Evolutionary conservation across 169 alveolate genomes (phyloP), one percentile per base, ranked within the genome.

Genomic region (Prorocentrum cordatum): DNA sequence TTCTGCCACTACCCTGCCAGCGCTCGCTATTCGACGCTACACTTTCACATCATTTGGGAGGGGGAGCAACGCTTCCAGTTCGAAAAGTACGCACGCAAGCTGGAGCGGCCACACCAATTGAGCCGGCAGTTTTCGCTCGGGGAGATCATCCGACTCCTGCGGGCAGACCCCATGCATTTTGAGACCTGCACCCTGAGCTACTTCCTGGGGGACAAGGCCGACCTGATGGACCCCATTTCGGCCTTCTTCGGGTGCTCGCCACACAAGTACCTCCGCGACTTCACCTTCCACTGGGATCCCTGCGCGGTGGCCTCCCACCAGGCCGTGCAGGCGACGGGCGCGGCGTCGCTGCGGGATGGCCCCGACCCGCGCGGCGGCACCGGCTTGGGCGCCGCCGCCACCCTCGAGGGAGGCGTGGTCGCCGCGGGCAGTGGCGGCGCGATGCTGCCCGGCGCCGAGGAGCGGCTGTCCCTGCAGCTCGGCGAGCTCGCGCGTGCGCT

Each of bases 201-300:
- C 35, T 59, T 26, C 35, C 68, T 59, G 36, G 68, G 68, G 22
- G 68, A 59, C 35, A 59, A 59, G 68, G 68, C 68, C 3, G 68
- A 59, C 22, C 18, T 59, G 68, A 59, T 59, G 68, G 68, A 59
- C 27, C 68, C 68, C 14, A 35, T 59, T 32, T 26, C 36, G 9
- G 68, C 68, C 22, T 59, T 59, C 33, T 59, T 26, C 18, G 68
- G 68, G 24, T 59, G 68, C 68, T 59, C 68, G 24, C 68, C 68
- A 26, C 68, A 59, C 10, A 32, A 35, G 36, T 59, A 59, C 68
- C 24, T 59, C 35, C 31, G 27, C 9, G 68, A 59, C 22, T 59
- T 59, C 68, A 59, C 68, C 18, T 59, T 59, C 33, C 68, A 59
- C 35, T 59, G 68, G 68, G 68, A n/a, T n/a, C n/a, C n/a, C n/a